Evolutionary conservation across 2,329 filamentous ascomycete species (phyloP), one percentile per base, ranked within the genome.

Genomic region (Aureobasidium zeae): DNA sequence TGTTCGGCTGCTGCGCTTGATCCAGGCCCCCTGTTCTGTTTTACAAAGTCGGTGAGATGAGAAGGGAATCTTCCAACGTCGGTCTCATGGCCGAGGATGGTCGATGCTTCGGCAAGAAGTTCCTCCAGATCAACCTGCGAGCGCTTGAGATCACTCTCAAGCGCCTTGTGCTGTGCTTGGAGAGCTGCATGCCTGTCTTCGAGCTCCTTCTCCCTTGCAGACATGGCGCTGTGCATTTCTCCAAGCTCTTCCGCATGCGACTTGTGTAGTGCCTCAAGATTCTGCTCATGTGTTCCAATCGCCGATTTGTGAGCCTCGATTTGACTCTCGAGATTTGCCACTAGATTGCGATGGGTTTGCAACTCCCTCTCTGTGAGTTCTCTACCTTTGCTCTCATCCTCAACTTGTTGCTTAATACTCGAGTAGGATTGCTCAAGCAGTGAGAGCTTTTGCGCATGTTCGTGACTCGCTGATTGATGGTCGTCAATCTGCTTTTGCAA

Each of bases 401-500:
- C 76, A 9, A 93, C 71, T 54, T 89, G 75, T 34, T 73, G 64
- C 54, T 78, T 76, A 38, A 83, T 75, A 19, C 73, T 71, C 22
- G 73, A 62, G 57, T 93, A 82, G 3, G 81, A 76, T 50, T 79
- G 66, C 61, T 94, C 86, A 11, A 94, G 71, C 51, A 83, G 76
- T 3, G 78, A 71, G 21, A 94, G 79, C 54, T 80, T 84, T 28
- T 73, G 59, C 10, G 78, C 70, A 54, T 88, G 85, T 51, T 69
- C 72, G 50, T 74, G 73, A 53, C 93, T 81, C 26, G 83, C 76
- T 3, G 73, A 67, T 64, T 84, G 88, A 65, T 94, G 87, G 57
- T 86, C 79, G 39, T 88, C 79, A 42, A 95, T 81, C 58, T 94
- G 81, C 47, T 66, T 72, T 49, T 83, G 82, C 30, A 95, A 64